Percentiles rank a stretch among this genome's conserved stretches.
phyloP scores from a whole-genome alignment of 2,329 filamentous ascomycete genomes.

The Dactylonectria macrodidyma region DNA sequence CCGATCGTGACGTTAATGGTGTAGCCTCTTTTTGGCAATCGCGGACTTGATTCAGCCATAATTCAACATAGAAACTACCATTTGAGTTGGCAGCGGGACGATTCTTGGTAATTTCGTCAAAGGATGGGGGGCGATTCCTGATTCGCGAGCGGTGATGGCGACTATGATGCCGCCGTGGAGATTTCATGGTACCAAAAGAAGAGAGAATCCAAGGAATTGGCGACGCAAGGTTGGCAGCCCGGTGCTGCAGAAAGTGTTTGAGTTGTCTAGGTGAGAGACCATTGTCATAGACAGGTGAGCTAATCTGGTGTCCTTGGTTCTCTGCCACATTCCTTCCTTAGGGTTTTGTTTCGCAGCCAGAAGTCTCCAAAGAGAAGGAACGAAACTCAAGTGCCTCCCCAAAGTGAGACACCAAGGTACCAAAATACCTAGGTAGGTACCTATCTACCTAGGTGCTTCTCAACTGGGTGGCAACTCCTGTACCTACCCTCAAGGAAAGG shows the following conservation, averaged over 20 bases:
- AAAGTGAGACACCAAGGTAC: not conserved
- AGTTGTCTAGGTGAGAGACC: slow-evolving; percentile 3
- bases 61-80: not conserved
- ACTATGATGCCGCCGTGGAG: not conserved
- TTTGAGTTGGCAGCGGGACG: not conserved
- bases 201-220: not conserved
- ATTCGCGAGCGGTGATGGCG: not conserved
- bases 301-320: not conserved
- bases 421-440: not conserved
- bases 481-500: not conserved
- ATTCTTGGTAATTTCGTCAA: not conserved
- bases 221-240: not conserved
- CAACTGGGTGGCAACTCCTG: not conserved
- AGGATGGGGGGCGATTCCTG: not conserved
- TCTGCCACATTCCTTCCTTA: not conserved
- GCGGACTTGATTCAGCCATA: slow-evolving; percentile 9
- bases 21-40: not conserved
- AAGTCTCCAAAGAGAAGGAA: not conserved
- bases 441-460: not conserved
- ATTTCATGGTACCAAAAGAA: slow-evolving; percentile 13
- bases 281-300: not conserved
- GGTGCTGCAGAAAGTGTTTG: not conserved
- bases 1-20: not conserved
- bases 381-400: not conserved
- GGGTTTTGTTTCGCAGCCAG: not conserved